These are phyloP conservation scores for Eucalyptus brandiana DNA, from an alignment of 345 rosid genomes.

Conservation along the genomic window DNA sequence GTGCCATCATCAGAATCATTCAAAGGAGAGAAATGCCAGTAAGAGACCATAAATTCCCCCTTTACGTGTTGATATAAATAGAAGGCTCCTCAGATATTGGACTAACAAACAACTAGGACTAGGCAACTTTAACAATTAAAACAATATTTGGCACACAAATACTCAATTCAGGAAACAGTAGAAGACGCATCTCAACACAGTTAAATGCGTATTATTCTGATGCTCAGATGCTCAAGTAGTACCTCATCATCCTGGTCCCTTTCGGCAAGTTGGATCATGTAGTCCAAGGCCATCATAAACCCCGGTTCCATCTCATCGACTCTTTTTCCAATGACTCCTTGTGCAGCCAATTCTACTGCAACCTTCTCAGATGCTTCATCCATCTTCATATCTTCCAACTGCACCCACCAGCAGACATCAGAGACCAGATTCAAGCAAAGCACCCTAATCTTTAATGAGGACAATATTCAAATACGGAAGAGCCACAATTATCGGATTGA, in stretches of 20 bases:
- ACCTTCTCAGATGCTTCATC: constrained; percentile 83
- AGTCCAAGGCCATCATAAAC: constrained; percentile 95
- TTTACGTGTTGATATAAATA: neutral
- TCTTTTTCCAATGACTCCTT: constrained; percentile 87
- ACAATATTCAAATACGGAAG: neutral
- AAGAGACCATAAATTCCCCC: neutral
- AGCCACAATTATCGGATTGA: neutral
- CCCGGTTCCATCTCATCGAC: constrained; percentile 94
- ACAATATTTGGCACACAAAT: neutral
- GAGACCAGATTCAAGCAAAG: neutral
- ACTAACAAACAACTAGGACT: neutral
- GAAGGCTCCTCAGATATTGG: neutral
- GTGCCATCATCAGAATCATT: neutral
- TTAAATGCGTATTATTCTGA: neutral
- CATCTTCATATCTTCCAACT: constrained; percentile 87
- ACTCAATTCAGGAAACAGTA: neutral
- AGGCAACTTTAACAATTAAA: neutral
- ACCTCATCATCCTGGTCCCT: constrained; percentile 85
- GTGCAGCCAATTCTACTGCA: constrained; percentile 87
- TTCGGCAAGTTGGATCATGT: constrained; percentile 82
- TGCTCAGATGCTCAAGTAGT: neutral
- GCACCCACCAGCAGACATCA: constrained; percentile 1
- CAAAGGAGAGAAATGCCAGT: neutral
- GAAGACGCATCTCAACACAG: neutral
- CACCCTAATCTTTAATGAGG: neutral